Percentiles rank a stretch among this genome's conserved stretches.
These are phyloP conservation scores for Apophysomyces ossiformis DNA, from an alignment of 371 early-diverging fungal species.

Conservation along the genomic window DNA sequence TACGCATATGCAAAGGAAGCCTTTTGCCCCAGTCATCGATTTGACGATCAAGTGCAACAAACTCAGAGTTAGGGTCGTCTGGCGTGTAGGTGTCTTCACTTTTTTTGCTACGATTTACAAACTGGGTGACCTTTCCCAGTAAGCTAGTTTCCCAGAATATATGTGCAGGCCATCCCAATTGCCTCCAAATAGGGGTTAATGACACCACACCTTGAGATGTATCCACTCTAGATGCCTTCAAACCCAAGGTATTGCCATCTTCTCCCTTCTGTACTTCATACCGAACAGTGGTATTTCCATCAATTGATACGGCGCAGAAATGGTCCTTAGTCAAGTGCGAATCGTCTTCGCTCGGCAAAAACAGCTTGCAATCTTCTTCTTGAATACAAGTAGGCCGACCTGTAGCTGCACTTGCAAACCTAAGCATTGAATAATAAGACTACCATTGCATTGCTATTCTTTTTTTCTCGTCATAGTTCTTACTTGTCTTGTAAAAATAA, in stretches of 20 bases:
- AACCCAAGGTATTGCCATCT: not conserved
- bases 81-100: not conserved
- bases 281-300: not conserved
- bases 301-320: not conserved
- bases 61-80: conserved; percentile 14
- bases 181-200: not conserved
- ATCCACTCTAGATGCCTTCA: not conserved
- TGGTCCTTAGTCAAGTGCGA: not conserved
- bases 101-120: conserved; percentile 14
- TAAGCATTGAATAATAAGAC: not conserved
- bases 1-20: conserved; percentile 14
- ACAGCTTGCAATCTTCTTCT: not conserved
- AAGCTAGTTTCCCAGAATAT: conserved; percentile 7
- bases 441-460: too few species aligned
- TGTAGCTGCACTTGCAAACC: conserved; percentile 3
- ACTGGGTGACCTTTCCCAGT: conserved; percentile 14
- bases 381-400: conserved; percentile 3
- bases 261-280: not conserved
- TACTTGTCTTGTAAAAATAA: conserved; percentile 2
- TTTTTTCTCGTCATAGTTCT: not conserved
- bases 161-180: conserved; percentile 5
- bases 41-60: conserved; percentile 12
- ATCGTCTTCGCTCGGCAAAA: not conserved
- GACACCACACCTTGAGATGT: not conserved
- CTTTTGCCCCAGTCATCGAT: conserved; percentile 10